phyloP scores from a whole-genome alignment of 257 asterid genomes.

The Ilex asprella region DNA sequence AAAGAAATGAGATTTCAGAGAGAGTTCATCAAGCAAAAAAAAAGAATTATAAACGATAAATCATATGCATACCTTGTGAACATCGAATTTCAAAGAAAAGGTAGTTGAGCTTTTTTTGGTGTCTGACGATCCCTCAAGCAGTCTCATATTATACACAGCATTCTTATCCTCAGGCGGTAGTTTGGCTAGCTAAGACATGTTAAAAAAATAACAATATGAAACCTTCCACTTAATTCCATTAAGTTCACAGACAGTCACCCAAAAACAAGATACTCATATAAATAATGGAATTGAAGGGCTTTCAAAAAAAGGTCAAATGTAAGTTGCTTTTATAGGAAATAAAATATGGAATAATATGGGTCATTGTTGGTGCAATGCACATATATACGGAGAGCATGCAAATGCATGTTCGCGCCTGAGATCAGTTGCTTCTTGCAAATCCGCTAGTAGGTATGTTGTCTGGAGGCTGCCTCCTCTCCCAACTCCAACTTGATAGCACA shows the following conservation, averaged over 20 bases:
- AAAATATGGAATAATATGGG: too few relatives aligned
- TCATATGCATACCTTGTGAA: constrained; percentile 58
- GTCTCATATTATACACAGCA: constrained; percentile 93
- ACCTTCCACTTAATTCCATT: not conserved
- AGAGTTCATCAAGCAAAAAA: constrained; percentile 8
- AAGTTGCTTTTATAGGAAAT: not conserved
- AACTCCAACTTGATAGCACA: too few relatives aligned
- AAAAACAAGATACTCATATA: too few relatives aligned
- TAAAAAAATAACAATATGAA: not conserved
- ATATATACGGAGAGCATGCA: too few relatives aligned
- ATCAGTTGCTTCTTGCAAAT: too few relatives aligned
- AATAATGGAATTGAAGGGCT: not conserved
- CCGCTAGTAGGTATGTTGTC: too few relatives aligned
- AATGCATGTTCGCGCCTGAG: too few relatives aligned
- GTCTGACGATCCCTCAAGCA: constrained; percentile 69
- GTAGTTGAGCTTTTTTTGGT: constrained; percentile 67
- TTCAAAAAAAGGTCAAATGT: not conserved
- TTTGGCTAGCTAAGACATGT: constrained; percentile 62
- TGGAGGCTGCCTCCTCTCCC: too few relatives aligned
- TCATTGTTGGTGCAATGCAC: too few relatives aligned
- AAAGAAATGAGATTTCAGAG: constrained; percentile 8
- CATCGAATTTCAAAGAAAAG: constrained; percentile 87
- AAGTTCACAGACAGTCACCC: not conserved
- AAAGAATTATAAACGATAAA: constrained; percentile 8
- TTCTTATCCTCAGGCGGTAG: constrained; percentile 71